Conservation (phyloP, 169 alveolate species). For the Eimeria nieschulzi region DNA sequence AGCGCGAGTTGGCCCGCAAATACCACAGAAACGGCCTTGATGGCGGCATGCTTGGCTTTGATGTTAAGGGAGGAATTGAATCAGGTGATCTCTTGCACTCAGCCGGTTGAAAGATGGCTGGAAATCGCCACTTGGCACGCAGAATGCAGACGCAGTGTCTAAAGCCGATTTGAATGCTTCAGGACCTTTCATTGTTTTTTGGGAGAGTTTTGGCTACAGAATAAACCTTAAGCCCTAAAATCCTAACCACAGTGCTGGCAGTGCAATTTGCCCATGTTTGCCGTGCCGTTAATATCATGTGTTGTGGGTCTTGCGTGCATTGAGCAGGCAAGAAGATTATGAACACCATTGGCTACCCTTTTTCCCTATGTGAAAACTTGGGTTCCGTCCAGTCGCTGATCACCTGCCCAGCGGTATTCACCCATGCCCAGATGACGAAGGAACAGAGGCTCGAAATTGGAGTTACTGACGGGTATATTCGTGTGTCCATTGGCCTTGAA, state of each 20-base stretch:
- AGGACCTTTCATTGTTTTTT: background rate
- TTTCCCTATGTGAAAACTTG: conserved; percentile 82
- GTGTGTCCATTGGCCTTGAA: conserved; percentile 82
- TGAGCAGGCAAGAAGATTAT: conserved; percentile 29
- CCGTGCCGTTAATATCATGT: background rate
- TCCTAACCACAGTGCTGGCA: background rate
- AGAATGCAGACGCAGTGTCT: background rate
- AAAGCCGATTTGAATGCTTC: background rate
- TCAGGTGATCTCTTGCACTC: conserved; percentile 23
- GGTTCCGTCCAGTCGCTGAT: conserved; percentile 81
- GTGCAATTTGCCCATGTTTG: background rate
- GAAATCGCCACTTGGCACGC: background rate
- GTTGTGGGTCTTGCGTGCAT: background rate
- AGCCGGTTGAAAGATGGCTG: too few relatives aligned
- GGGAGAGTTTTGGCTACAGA: background rate
- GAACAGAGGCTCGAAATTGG: conserved; percentile 82
- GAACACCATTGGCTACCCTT: conserved; percentile 79
- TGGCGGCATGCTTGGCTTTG: conserved; percentile 84
- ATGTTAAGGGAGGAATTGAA: conserved; percentile 74
- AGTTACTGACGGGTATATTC: conserved; percentile 79
- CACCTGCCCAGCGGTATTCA: conserved; percentile 83
- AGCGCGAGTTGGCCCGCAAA: conserved; percentile 81
- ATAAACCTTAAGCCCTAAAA: too few relatives aligned
- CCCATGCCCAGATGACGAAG: conserved; percentile 82
- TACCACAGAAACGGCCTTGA: conserved; percentile 78